Base-by-base conservation (phyloP, 345 rosid species). In the Passiflora organensis region DNA sequence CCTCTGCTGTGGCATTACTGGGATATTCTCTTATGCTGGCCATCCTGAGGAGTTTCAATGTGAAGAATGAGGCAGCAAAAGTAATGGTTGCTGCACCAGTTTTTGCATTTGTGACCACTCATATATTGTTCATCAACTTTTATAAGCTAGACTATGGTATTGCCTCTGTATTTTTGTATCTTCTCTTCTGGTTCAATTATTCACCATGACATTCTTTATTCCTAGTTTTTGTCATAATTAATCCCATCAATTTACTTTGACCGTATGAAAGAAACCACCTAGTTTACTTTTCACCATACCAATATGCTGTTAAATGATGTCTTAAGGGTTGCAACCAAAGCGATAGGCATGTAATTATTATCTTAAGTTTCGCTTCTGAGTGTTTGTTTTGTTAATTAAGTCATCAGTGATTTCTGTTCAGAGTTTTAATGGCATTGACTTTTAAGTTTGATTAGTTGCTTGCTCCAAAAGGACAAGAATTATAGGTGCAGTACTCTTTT, bases 41-140 rank as follows among this genome's bases (percentile, higher is more conserved):
- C 22, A 74, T 84, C 46, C 25, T 84, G 18, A 68, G 98, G 70
- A 67, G 82, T 41, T 88, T 86, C 54, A 68, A 79, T 47, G 76
- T 91, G 47, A 76, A 78, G 37, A 87, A 82, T 25, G 82, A 84
- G 57, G 88, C 96, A 63, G 76, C 91, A 46, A 82, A 85, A 76
- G 78, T 91, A 72, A 86, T 88, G 96, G 77, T 91, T 57, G 72
- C 84, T 57, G 91, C 89, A 48, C 98, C 96, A 24, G 46, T 88
- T 39, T 49, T 86, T 23, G 98, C 95, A 3, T 85, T 91, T 63
- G 82, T 77, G 61, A 82, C 84, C 25, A 86, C 93, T 47, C 98
- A 86, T 67, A 82, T 91, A 60, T 61, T 88, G 69, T 91, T 79
- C 68, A 72, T 91, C 63, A 88, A 88, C 64, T 74, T 77, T 67